These are phyloP conservation scores for Penicillium lividum DNA, from an alignment of 495 filamentous ascomycete species.

Conservation along the genomic window DNA sequence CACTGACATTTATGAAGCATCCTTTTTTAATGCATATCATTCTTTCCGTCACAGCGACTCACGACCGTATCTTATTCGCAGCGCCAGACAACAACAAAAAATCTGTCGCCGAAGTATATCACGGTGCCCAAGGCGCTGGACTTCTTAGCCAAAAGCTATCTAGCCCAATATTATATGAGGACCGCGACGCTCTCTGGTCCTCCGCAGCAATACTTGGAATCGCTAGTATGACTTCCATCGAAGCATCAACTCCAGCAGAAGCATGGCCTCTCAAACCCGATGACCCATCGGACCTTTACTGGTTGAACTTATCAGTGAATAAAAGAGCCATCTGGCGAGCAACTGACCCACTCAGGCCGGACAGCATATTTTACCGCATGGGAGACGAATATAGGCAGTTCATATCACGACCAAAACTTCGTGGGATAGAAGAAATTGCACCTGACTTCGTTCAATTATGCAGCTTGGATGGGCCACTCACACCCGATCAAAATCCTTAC, in stretches of 20 bases:
- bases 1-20: slow-evolving; percentile 22
- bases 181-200: slow-evolving; percentile 45
- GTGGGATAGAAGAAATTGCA: slow-evolving; percentile 10
- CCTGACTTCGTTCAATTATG: slow-evolving; percentile 15
- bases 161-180: slow-evolving; percentile 27
- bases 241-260: slow-evolving; percentile 27
- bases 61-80: slow-evolving; percentile 33
- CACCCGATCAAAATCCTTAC: slow-evolving; percentile 32
- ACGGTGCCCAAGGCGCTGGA: slow-evolving; percentile 33
- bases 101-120: slow-evolving; percentile 31
- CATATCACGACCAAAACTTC: slow-evolving; percentile 5
- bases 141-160: slow-evolving; percentile 33
- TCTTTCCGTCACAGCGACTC: slow-evolving; percentile 33
- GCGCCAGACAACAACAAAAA: slow-evolving; percentile 12
- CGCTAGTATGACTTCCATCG: slow-evolving; percentile 31
- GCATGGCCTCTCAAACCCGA: slow-evolving; percentile 41
- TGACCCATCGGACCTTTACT: slow-evolving; percentile 31
- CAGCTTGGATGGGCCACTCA: slow-evolving; percentile 1
- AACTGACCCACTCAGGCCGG: slow-evolving; percentile 35
- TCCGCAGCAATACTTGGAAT: slow-evolving; percentile 40
- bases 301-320: slow-evolving; percentile 33
- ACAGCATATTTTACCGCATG: slow-evolving; percentile 39
- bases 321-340: slow-evolving; percentile 39
- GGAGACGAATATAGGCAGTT: slow-evolving; percentile 20
- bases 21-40: slow-evolving; percentile 46